Conservation (phyloP, 2,329 filamentous ascomycete species). For the Fusarium drepaniforme region DNA sequence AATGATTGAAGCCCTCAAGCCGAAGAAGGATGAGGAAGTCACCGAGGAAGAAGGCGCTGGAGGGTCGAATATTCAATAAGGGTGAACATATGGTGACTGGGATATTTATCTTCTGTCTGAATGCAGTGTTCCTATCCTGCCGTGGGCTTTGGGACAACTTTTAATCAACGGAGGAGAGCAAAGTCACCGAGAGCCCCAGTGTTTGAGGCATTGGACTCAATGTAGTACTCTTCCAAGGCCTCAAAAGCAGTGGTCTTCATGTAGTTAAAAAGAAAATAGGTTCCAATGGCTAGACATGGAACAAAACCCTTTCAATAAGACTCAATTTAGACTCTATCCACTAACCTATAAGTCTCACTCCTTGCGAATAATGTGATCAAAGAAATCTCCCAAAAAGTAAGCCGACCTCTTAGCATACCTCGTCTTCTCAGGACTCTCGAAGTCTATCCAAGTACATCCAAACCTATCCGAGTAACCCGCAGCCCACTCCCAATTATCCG, state of each 20-base stretch:
- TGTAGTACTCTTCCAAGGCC: not conserved
- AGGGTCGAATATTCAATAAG: not conserved
- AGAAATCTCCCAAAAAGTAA: conserved; percentile 38
- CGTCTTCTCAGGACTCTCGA: conserved; percentile 30
- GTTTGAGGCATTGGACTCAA: not conserved
- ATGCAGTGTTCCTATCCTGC: not conserved
- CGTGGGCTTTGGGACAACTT: not conserved
- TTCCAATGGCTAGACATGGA: not conserved
- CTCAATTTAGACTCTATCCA: not conserved
- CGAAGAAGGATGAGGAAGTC: not conserved
- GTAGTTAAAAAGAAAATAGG: not conserved
- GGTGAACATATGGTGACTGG: not conserved
- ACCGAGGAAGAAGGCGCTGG: no score
- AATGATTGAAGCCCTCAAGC: not conserved
- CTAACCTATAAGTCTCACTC: not conserved
- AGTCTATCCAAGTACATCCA: conserved; percentile 56
- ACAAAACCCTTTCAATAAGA: not conserved
- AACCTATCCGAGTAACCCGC: conserved; percentile 55
- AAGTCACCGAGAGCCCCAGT: not conserved
- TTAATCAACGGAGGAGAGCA: not conserved
- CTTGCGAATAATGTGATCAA: conserved; percentile 30
- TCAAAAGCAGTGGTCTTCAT: not conserved
- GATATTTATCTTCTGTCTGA: not conserved
- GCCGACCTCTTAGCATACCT: conserved; percentile 41
- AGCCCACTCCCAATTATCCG: conserved; percentile 60